phyloP scores from a whole-genome alignment of 805 yeast species.

The Candida glaebosa region DNA sequence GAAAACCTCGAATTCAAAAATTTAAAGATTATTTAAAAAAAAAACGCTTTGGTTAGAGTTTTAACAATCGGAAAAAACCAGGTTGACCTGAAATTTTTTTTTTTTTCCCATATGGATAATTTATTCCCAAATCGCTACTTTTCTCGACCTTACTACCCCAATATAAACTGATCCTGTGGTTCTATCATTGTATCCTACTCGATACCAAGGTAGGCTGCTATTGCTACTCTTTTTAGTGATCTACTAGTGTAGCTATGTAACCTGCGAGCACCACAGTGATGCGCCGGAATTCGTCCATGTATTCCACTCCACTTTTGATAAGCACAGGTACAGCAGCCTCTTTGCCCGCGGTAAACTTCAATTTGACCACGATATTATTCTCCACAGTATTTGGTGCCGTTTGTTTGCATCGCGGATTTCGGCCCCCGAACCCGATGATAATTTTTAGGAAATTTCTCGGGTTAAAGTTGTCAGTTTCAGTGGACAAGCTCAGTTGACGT shows the following conservation, averaged over 20 bases:
- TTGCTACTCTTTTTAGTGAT: background rate
- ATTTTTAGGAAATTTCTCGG: too few relatives aligned
- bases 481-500: too few relatives aligned
- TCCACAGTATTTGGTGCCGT: background rate
- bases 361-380: background rate
- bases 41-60: background rate
- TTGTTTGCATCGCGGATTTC: background rate
- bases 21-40: background rate
- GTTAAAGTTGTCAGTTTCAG: too few relatives aligned
- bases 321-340: background rate
- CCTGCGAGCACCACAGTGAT: background rate
- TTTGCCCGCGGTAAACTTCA: background rate
- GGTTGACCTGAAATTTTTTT: background rate
- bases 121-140: background rate
- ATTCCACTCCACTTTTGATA: background rate
- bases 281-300: background rate
- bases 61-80: background rate
- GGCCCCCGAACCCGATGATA: background rate
- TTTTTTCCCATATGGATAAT: background rate
- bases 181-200: too few relatives aligned
- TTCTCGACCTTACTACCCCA: background rate
- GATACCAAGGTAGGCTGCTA: too few relatives aligned
- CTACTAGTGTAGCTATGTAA: background rate
- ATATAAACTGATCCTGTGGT: too few relatives aligned
- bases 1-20: background rate